Base-by-base conservation (phyloP, 2,329 filamentous ascomycete species). In the Botrytis hyacinthi region DNA sequence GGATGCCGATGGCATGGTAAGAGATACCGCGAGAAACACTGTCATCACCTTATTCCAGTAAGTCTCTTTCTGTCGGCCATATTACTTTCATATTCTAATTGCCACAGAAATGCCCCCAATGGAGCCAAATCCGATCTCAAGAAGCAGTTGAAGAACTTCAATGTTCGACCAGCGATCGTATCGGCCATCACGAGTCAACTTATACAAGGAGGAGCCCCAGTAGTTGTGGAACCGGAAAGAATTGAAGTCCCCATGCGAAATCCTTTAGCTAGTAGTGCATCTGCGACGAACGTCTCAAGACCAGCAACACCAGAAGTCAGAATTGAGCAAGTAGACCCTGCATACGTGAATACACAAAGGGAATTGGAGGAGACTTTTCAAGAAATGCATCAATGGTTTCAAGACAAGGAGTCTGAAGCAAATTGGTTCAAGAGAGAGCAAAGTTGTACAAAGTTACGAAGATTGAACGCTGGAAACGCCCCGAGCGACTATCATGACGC, bases 341-440 rank as follows among this genome's bases (percentile, higher is more conserved):
- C 92, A 42, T 94, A 95, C 80, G 90, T 97, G 73, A 93, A 95
- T 78, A 95, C 94, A 1, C 87, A 91, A 77, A 88, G 93, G 78
- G 94, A 98, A 80, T 85, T 98, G n/a, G 95, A 98, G 74, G 94
- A 97, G 40, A 90, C 92, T 1, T 90, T 97, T 81, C 90, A 89
- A 76, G 91, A 93, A 46, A 97, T 98, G 93, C 86, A 91, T 46
- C 86, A 87, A 71, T 87, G 88, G 81, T 98, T 98, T 76, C 94
- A 98, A 77, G 95, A 95, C 70, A 93, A 87, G 80, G 95, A 98
- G 83, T 90, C 92, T 0, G 95, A 98, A 80, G 90, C 93, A 74
- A 98, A 98, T 80, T 98, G 95, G 95, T 82, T 93, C 78, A 91
- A 92, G 77, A 88, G 95, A 81, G 95, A 98, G 82, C 92, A 95